Evolutionary conservation across 768 basidiomycete species (phyloP), one percentile per base, ranked within the genome.

Genomic region (Sporobolomyces roseus): DNA sequence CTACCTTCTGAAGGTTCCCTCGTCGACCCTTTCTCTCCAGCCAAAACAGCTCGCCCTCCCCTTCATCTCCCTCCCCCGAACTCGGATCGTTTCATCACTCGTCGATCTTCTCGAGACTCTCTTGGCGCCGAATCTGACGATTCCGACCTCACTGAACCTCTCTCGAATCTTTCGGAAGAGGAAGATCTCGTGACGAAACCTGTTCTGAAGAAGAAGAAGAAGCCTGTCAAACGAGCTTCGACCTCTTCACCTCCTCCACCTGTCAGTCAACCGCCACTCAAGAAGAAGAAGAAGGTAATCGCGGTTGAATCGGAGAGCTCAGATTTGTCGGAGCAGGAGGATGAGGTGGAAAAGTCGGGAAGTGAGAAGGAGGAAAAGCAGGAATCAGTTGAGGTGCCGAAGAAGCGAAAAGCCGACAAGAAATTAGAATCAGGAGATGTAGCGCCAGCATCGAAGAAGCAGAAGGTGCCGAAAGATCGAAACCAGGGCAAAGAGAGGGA

Each of bases 61-160:
- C 49, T 51, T 35, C 16, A 54, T 3, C 55, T 45, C 8, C 51
- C 58, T 19, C 30, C n/a, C n/a, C n/a, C 63, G 32, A 61, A 49
- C 21, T 43, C 56, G 12, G 56, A 58, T 12, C 38, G 25, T n/a
- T n/a, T n/a, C 21, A 19, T 45, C 43, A 32, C 12, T 30, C 23
- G n/a, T 14, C 53, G 25, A 1, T 2, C 4, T 10, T 25, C 33
- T 23, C 27, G 33, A 27, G 52, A 63, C 10, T 38, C 54, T 17
- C 49, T 45, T n/a, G 65, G 63, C 32, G 23, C 45, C 56, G 59
- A 69, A 5, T 25, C 71, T 16, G 67, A 68, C 56, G 71, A 65
- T 32, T 65, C 63, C 12, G 71, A 73, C 8, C 62, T 73, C 12
- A 73, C 71, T 17, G 71, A 73, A 43, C 71, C 71, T 41, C 59